Base-by-base conservation (phyloP, 2,329 filamentous ascomycete genomes). In the Aspergillus persii region DNA sequence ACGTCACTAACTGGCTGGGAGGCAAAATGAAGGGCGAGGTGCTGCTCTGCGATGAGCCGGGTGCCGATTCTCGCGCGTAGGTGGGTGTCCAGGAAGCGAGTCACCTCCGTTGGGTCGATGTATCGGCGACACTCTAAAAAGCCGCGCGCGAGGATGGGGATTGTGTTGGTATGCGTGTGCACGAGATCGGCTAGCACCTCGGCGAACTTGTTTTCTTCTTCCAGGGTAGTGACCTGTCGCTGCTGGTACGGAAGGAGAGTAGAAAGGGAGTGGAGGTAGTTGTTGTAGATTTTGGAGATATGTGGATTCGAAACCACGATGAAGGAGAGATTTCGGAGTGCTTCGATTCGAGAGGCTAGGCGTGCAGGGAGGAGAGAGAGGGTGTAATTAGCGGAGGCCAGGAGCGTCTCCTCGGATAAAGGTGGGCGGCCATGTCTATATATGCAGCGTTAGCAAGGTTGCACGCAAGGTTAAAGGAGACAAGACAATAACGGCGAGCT, bases 291-390 rank as follows among this genome's bases (percentile, higher is more conserved):
- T 69, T 89, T 89, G 29, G 89, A 90, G 67, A 99, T 92, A 73
- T 97, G 92, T 1, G 92, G 91, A 73, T 99, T 98, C n/a, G 94
- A 93, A 29, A 99, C 95, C 57, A 99, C 94, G 64, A 99, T 98
- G 76, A 94, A 99, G 0, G 95, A 95, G 8, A 99, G 86, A 73
- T 96, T 96, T 63, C 93, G 89, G 18, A 99, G 82, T 48, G 92
- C 92, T 74, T 96, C 91, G 64, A 99, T 96, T 58, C 95, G 91
- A 74, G 96, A 92, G 29, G 95, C 95, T 29, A 99, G 87, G 41
- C 95, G 91, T 53, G 95, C 90, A 12, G 95, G 95, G 8, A 98
- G 87, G 55, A 97, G 89, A 30, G 89, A 91, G 65, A 98, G 89
- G 11, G 95, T 96, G 79, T 98, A 98, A 79, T 97, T 96, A 63